Conservation (phyloP, 306 rosid species). For the Vigna reflexopilosa region DNA sequence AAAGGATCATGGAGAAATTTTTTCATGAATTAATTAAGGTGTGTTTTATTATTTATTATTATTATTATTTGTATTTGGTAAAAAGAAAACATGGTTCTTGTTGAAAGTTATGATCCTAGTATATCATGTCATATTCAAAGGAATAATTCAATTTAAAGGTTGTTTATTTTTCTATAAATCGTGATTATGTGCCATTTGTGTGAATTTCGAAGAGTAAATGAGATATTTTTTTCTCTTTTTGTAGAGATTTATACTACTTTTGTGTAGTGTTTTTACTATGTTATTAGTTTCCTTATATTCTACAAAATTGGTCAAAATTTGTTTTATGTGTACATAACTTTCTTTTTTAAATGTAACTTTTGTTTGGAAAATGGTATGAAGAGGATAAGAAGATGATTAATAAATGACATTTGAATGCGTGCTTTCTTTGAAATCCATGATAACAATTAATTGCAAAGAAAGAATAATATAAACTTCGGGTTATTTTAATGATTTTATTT, state of each 20-base stretch:
- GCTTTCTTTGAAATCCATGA: slow-evolving; percentile 35
- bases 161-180: background rate
- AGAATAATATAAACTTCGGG: background rate
- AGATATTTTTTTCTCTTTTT: background rate
- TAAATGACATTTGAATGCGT: slow-evolving; percentile 13
- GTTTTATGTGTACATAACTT: background rate
- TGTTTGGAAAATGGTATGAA: background rate
- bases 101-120: slow-evolving; percentile 24
- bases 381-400: background rate
- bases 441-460: slow-evolving; percentile 14
- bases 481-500: background rate
- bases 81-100: background rate
- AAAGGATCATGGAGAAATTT: too few relatives aligned
- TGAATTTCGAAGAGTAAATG: slow-evolving; percentile 18
- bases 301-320: background rate
- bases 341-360: background rate
- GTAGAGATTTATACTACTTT: background rate
- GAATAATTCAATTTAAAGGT: background rate
- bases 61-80: background rate
- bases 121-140: slow-evolving; percentile 15
- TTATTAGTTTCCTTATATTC: background rate
- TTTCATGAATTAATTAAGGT: too few relatives aligned
- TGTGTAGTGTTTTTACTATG: background rate
- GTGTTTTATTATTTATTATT: background rate
- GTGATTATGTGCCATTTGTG: slow-evolving; percentile 4